These are phyloP conservation scores for Annulohypoxylon bovei DNA, from an alignment of 495 filamentous ascomycete species.

Conservation along the genomic window DNA sequence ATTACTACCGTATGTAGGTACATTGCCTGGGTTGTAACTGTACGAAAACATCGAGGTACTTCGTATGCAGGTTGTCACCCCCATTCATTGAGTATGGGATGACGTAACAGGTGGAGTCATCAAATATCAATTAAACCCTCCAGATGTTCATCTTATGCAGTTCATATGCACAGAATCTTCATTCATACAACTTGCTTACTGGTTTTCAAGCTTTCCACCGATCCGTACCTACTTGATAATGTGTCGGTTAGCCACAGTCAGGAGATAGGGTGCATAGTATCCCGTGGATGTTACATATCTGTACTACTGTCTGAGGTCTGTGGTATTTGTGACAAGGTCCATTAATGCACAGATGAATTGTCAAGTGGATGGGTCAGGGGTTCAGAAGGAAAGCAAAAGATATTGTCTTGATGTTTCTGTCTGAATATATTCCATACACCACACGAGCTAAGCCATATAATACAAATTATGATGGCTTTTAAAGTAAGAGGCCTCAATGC, in stretches of 20 bases:
- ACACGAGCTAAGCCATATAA: neutral
- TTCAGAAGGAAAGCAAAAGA: neutral
- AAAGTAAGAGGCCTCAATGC: neutral
- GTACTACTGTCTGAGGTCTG: slow-evolving; percentile 5
- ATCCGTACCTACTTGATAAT: neutral
- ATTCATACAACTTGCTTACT: slow-evolving; percentile 25
- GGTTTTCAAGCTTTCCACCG: slow-evolving; percentile 1
- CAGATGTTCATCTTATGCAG: slow-evolving; percentile 13
- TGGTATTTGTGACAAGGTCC: slow-evolving; percentile 1
- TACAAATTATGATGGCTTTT: neutral
- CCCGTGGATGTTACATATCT: neutral
- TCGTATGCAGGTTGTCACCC: slow-evolving; percentile 15
- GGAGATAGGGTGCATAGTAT: neutral
- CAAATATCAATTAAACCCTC: slow-evolving; percentile 34
- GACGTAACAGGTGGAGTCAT: slow-evolving; percentile 41
- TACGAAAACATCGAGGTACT: slow-evolving; percentile 20
- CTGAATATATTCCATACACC: neutral
- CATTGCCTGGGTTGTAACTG: slow-evolving; percentile 15
- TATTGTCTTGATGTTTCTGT: neutral
- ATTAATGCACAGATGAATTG: slow-evolving; percentile 1
- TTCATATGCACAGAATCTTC: slow-evolving; percentile 24
- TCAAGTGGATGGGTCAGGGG: slow-evolving; percentile 15
- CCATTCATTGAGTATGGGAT: slow-evolving; percentile 26
- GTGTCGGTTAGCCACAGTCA: slow-evolving; percentile 1
- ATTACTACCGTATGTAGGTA: slow-evolving; percentile 25